Percentiles rank a stretch among this genome's conserved stretches.
phyloP scores from a whole-genome alignment of 202 grass and related monocot genomes.

The Alloteropsis angusta region DNA sequence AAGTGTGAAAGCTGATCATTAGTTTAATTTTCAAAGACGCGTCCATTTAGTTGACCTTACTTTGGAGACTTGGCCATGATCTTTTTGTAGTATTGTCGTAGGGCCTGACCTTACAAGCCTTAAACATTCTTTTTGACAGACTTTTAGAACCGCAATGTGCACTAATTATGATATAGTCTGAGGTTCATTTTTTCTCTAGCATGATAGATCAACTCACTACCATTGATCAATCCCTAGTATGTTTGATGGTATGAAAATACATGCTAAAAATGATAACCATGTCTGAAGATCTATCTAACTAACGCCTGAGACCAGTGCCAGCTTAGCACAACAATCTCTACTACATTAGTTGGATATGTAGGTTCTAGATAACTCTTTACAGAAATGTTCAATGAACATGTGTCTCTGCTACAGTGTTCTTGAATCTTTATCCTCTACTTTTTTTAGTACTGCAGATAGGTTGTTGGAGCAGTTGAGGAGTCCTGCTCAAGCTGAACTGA shows the following conservation, averaged over 20 bases:
- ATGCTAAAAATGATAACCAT: neutral
- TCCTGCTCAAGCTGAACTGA: too few relatives aligned
- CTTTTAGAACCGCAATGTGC: neutral
- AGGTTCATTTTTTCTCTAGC: neutral
- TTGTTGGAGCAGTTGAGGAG: neutral
- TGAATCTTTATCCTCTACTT: neutral
- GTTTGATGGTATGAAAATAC: neutral
- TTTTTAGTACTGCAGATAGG: neutral
- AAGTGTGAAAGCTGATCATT: neutral
- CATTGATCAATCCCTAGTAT: neutral
- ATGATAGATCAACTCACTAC: neutral
- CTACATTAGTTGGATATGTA: neutral
- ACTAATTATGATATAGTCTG: neutral
- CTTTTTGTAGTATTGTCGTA: neutral
- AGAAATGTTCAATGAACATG: neutral
- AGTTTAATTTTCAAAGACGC: neutral
- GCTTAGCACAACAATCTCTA: neutral
- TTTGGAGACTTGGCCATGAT: neutral
- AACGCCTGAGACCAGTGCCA: neutral
- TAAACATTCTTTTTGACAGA: neutral
- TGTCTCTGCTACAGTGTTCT: neutral
- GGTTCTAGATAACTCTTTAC: neutral
- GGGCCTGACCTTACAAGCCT: neutral
- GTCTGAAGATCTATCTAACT: neutral
- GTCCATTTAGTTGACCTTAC: slow-evolving; percentile 10